phyloP scores from a whole-genome alignment of 202 grass and related monocot genomes.

The Setaria italica region DNA sequence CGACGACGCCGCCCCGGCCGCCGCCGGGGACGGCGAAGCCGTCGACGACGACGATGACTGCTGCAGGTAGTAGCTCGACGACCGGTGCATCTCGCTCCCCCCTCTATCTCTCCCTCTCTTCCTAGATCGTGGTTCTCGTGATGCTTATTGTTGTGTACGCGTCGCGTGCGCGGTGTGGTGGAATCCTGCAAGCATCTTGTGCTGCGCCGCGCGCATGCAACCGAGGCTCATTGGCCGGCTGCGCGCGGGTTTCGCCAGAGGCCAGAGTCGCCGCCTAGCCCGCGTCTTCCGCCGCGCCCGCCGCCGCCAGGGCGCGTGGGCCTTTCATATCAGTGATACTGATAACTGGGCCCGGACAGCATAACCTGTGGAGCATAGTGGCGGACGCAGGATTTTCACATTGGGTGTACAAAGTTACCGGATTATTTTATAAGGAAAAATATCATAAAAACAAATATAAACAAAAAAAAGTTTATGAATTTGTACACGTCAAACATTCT shows the following conservation, averaged over 20 bases:
- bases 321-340: neutral
- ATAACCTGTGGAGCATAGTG: too few relatives aligned
- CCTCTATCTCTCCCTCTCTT: neutral
- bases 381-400: too few relatives aligned
- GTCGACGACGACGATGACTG: slow-evolving; percentile 26
- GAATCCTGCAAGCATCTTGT: slow-evolving; percentile 7
- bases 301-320: neutral
- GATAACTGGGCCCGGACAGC: neutral
- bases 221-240: slow-evolving; percentile 7
- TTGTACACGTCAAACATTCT: too few relatives aligned
- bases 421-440: too few relatives aligned
- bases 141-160: neutral
- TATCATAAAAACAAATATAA: too few relatives aligned
- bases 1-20: slow-evolving; percentile 2
- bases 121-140: neutral
- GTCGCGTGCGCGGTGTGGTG: neutral
- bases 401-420: too few relatives aligned
- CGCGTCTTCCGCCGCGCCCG: slow-evolving; percentile 18
- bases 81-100: slow-evolving; percentile 49
- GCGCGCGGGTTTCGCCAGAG: slow-evolving; percentile 23
- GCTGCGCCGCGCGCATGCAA: neutral
- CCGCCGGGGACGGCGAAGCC: neutral
- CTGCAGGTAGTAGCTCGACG: slow-evolving; percentile 55
- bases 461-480: too few relatives aligned
- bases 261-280: neutral